Percentiles rank a stretch among this genome's conserved stretches.
These are phyloP conservation scores for Puya raimondii DNA, from an alignment of 176 grass and related monocot genomes.

Conservation along the genomic window DNA sequence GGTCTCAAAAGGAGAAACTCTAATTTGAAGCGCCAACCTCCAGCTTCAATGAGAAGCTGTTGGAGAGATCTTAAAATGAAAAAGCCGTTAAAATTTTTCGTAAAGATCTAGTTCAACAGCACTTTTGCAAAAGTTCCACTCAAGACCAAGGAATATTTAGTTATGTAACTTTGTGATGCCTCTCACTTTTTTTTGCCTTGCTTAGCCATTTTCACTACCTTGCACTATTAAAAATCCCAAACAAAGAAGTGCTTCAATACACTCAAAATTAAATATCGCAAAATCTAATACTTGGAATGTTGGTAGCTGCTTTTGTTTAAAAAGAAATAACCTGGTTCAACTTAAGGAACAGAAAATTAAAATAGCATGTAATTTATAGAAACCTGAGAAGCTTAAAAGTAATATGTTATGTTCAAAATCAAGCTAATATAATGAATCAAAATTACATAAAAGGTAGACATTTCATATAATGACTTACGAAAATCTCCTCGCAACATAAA, in stretches of 20 bases:
- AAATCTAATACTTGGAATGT: background rate
- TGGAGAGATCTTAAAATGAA: no score
- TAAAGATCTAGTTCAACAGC: no score
- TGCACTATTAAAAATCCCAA: background rate
- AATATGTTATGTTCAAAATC: background rate
- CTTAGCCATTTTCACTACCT: no score
- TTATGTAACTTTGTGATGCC: no score
- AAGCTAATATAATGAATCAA: background rate
- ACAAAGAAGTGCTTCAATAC: background rate
- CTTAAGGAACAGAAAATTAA: background rate
- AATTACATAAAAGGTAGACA: background rate
- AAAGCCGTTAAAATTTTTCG: no score
- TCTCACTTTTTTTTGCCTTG: no score
- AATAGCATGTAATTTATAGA: background rate
- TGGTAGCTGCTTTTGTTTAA: background rate
- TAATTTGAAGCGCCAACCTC: no score
- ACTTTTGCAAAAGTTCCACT: no score
- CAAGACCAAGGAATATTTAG: no score
- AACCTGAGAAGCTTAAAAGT: background rate
- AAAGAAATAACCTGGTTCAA: background rate
- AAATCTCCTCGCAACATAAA: constrained; percentile 59
- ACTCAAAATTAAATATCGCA: background rate
- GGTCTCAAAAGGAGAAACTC: no score
- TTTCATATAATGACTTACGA: constrained; percentile 43
- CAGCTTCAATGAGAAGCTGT: no score